Evolutionary conservation across 169 alveolate species (phyloP), one percentile per base, ranked within the genome.

Genomic region (Plasmodium chabaudi): DNA sequence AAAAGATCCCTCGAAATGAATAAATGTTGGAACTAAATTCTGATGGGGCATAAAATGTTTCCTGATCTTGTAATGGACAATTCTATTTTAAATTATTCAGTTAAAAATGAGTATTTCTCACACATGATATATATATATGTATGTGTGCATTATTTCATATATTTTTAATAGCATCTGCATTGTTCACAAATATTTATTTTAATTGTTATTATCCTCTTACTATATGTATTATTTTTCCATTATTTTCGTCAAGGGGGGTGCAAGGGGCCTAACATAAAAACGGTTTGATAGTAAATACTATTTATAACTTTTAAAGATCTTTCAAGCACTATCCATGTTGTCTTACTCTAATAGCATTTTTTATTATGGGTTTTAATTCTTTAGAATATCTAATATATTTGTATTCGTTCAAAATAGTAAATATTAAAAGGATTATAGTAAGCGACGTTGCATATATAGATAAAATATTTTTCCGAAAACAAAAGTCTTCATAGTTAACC

Each of bases 11-110:
- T 59, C 74, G 70, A 87, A 89, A 89, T 13, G 96, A 93, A 84
- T 93, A 93, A 23, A 93, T 93, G 82, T 93, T 93, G 63, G 94
- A 92, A 47, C 94, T 89, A 57, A 93, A 93, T 93, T 93, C 95
- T 82, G 92, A 82, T 27, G 95, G 95, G 42, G 93, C 89, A 69
- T 93, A 93, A 88, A 91, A 87, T 19, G 87, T 74, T 60, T 87
- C 87, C 44, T 75, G 67, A 19, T 82, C 91, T 75, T 92, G 94
- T 77, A 93, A 56, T 56, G 77, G 87, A 63, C 96, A 93, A 65
- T 79, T 91, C 96, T 93, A 60, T 61, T 23, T 17, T 34, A 53
- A 46, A 74, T 55, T 17, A 47, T 56, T 53, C 42, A 79, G 64
- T 57, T 53, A 12, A 51, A 46, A 39, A 27, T 17, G 15, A 46